Base-by-base conservation (phyloP, 225 moss, liverwort and hornwort genomes). In the Straminergon stramineum region DNA sequence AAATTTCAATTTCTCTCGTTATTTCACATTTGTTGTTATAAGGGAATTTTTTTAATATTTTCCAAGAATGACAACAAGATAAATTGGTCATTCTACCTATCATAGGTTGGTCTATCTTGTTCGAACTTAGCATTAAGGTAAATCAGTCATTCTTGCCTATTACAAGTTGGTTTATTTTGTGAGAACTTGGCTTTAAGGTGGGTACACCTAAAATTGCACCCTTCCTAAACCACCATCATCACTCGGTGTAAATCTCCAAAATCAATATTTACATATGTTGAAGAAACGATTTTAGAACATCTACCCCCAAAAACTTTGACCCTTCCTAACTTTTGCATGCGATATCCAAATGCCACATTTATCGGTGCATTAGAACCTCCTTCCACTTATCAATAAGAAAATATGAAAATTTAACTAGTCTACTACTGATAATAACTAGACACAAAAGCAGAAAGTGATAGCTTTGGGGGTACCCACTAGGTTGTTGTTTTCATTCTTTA, bases 221-320 rank as follows among this genome's bases (percentile, higher is more conserved):
- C 1, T 22, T 4, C 14, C 15, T 5, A 3, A 16, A 41, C 0
- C 5, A 0, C 73, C 15, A 43, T 28, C 16, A 27, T 10, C 3
- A 28, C 10, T 27, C 0, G 2, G 9, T 16, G 0, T 6, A 17
- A 0, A 73, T 37, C 5, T 43, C 6, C 0, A 27, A 43, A 28
- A 43, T 28, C 6, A 71, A 43, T 43, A 73, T 27, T 0, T 28
- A 43, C 1, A 0, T 27, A 16, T 43, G 6, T 73, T 27, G 17
- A 43, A 73, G 4, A 71, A 73, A 43, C 3, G 0, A 28, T 43
- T 16, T 73, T 41, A 27, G 2, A 73, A 43, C 8, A 13, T 7
- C 7, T n/a, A 41, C 4, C 24, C 2, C 14, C 1, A 8, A 71
- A 66, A 20, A 35, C 19, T 67, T 43, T 15, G 16, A 15, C 5